A percentile compares a stretch with the other conserved stretches of the same genome.
Conservation (phyloP, 2,329 filamentous ascomycete genomes). For the Boeremia exigua region DNA sequence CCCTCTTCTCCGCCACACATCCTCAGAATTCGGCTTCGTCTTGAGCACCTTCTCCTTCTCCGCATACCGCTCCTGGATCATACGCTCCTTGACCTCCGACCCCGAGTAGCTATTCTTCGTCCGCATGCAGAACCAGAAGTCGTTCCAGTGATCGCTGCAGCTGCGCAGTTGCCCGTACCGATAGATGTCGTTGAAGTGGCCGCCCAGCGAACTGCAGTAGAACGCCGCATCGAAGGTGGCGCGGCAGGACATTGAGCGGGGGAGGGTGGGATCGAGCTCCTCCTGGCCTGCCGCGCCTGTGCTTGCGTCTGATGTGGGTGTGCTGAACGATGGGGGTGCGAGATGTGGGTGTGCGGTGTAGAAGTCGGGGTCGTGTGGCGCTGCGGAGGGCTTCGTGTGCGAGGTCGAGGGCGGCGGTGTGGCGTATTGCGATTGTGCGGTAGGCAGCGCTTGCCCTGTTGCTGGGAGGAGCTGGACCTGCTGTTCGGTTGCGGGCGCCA, state of each 20-base stretch:
- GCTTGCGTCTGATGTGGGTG: not conserved
- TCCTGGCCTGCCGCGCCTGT: not conserved
- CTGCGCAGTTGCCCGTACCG: slow-evolving; percentile 77
- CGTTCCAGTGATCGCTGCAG: slow-evolving; percentile 86
- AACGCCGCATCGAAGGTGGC: slow-evolving; percentile 91
- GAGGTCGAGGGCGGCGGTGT: slow-evolving; percentile 23
- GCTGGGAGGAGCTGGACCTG: slow-evolving; percentile 16
- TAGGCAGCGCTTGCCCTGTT: slow-evolving; percentile 19
- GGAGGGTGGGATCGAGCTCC: slow-evolving; percentile 58
- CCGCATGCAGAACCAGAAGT: slow-evolving; percentile 99
- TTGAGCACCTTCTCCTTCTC: slow-evolving; percentile 70
- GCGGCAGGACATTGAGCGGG: slow-evolving; percentile 85
- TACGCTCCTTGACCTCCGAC: slow-evolving; percentile 61
- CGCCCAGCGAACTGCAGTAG: slow-evolving; percentile 89
- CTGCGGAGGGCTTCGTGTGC: slow-evolving; percentile 37
- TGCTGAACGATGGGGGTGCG: slow-evolving; percentile 36
- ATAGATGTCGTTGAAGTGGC: slow-evolving; percentile 92
- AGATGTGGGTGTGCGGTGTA: slow-evolving; percentile 60
- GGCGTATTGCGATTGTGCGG: slow-evolving; percentile 26
- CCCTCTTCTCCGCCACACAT: slow-evolving; percentile 82
- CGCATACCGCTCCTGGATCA: slow-evolving; percentile 71
- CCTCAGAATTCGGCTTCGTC: slow-evolving; percentile 78
- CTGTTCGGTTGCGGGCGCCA: slow-evolving; percentile 12
- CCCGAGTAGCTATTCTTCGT: slow-evolving; percentile 66
- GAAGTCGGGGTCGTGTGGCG: slow-evolving; percentile 60